Conservation (phyloP, 139 green algal species). For the Astrephomene gubernaculifera region DNA sequence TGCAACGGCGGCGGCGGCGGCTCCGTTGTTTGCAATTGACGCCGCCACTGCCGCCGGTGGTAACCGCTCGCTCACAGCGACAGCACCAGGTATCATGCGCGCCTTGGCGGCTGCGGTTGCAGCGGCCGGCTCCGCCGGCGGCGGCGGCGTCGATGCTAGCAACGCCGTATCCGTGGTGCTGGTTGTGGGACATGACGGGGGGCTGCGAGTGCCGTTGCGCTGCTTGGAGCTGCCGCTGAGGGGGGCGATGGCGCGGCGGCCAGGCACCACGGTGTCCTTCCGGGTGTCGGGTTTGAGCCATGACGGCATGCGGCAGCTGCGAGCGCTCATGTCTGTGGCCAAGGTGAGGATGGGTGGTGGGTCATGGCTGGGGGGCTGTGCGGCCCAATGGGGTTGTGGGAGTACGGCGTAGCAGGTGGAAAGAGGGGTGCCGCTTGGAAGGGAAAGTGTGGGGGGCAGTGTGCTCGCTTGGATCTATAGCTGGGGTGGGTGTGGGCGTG, state of each 20-base stretch:
- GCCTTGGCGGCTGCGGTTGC: neutral
- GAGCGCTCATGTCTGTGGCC: slow-evolving; percentile 27
- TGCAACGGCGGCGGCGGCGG: neutral
- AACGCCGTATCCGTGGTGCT: slow-evolving; percentile 30
- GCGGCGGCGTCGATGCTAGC: slow-evolving; percentile 32
- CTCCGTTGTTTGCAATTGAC: too few species aligned
- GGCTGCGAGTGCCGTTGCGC: slow-evolving; percentile 13
- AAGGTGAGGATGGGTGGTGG: neutral
- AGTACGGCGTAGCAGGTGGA: too few species aligned
- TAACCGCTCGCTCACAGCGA: neutral
- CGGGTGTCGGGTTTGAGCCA: slow-evolving; percentile 30
- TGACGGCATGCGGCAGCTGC: slow-evolving; percentile 37
- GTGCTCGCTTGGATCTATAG: too few species aligned
- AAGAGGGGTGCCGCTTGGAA: too few species aligned
- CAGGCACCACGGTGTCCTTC: slow-evolving; percentile 41
- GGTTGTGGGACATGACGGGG: neutral
- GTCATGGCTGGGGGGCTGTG: neutral
- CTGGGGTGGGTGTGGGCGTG: too few species aligned
- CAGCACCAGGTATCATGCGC: too few species aligned
- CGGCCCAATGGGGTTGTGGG: too few species aligned
- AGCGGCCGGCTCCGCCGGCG: neutral
- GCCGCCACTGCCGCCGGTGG: neutral
- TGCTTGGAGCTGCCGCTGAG: slow-evolving; percentile 29
- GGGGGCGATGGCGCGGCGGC: slow-evolving; percentile 12
- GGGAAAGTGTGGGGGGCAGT: too few species aligned